Percentiles rank a stretch among this genome's conserved stretches.
phyloP scores from a whole-genome alignment of 192 early-diverging fungal species.

The Linnemannia exigua region DNA sequence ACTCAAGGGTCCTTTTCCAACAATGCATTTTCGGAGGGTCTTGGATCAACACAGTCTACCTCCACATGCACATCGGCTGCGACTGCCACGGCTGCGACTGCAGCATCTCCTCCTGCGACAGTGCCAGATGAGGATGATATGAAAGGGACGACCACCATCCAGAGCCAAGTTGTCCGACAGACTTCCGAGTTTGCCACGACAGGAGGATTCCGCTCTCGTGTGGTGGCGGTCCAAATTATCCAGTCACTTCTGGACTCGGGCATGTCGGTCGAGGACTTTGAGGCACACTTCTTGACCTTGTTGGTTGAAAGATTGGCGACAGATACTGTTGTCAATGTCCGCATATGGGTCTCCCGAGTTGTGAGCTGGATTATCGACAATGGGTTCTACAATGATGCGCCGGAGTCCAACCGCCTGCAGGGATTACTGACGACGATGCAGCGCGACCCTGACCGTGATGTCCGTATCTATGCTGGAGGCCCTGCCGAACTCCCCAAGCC shows the following conservation, averaged over 20 bases:
- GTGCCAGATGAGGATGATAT: conserved; percentile 1
- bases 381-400: conserved; percentile 31
- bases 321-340: conserved; percentile 82
- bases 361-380: conserved; percentile 52
- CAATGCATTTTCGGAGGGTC: not conserved
- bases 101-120: not conserved
- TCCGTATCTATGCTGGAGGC: conserved; percentile 49
- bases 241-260: conserved; percentile 72
- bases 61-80: too few species aligned
- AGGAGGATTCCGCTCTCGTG: conserved; percentile 50
- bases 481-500: conserved; percentile 49
- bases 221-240: conserved; percentile 75
- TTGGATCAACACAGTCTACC: not conserved
- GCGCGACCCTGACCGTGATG: conserved; percentile 46
- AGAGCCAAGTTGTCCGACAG: conserved; percentile 44
- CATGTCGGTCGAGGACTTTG: conserved; percentile 75
- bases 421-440: conserved; percentile 23
- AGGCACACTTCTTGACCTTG: conserved; percentile 75
- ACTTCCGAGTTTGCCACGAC: conserved; percentile 30
- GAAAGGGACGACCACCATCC: conserved; percentile 30
- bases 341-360: conserved; percentile 76
- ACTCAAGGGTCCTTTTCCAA: not conserved
- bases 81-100: too few species aligned
- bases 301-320: conserved; percentile 65
- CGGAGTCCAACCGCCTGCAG: conserved; percentile 10